Percentiles rank a stretch among this genome's conserved stretches.
Evolutionary conservation across 2,329 filamentous ascomycete genomes (phyloP).

Genomic region (Huntiella bhutanensis): DNA sequence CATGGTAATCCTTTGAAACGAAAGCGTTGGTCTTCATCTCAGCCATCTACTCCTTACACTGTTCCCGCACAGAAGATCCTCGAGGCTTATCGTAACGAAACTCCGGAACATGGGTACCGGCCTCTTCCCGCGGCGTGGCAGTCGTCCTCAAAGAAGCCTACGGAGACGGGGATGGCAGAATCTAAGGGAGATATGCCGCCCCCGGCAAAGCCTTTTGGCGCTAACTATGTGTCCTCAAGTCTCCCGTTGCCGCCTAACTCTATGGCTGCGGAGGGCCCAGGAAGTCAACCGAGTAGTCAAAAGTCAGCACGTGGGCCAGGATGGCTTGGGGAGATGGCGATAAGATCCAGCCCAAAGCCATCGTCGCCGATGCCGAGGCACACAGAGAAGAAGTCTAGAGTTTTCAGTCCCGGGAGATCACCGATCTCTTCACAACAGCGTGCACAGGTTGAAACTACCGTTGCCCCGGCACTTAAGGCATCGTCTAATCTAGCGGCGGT

Average conservation of each 20-base stretch:
- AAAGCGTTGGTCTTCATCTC: slow-evolving; percentile 1
- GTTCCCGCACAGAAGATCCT: not conserved
- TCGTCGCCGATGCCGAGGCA: not conserved
- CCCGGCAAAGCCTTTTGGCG: no score
- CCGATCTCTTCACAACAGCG: not conserved
- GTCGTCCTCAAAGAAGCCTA: no score
- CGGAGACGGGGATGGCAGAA: no score
- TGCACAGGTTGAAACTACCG: not conserved
- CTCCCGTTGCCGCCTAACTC: no score
- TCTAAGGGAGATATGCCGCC: no score
- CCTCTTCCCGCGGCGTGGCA: no score
- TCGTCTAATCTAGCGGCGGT: not conserved
- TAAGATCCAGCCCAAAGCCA: slow-evolving; percentile 4
- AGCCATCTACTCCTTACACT: not conserved
- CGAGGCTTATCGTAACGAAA: not conserved
- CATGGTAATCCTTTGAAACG: slow-evolving; percentile 2
- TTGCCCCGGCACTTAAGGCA: not conserved
- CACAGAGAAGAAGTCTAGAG: not conserved
- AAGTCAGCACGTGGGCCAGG: no score
- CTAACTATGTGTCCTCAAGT: no score
- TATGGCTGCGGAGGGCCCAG: no score
- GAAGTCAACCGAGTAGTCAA: no score
- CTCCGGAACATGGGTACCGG: no score
- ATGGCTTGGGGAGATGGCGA: slow-evolving; percentile 9
- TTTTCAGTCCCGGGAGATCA: not conserved